Conservation (phyloP, 306 rosid genomes). For the Cicer chorassanicum region DNA sequence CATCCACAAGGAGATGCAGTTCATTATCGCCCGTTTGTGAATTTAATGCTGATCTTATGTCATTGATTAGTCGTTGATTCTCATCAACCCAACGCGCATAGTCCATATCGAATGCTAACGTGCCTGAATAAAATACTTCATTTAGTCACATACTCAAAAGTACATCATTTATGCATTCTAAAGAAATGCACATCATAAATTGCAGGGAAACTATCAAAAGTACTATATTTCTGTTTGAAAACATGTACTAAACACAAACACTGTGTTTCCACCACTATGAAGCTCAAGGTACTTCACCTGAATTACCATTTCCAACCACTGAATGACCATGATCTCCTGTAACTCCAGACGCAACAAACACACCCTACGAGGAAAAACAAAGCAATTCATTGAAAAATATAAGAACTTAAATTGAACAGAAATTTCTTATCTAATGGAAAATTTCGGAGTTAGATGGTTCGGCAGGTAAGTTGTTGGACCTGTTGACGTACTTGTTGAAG, state of each 20-base stretch:
- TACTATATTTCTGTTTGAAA: not conserved
- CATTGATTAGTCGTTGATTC: conserved; percentile 68
- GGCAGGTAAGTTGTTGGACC: conserved; percentile 49
- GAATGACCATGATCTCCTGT: conserved; percentile 57
- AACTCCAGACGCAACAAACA: conserved; percentile 48
- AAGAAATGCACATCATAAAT: not conserved
- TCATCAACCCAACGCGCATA: conserved; percentile 79
- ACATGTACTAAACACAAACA: not conserved
- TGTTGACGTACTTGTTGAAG: conserved; percentile 76
- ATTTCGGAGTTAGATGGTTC: not conserved
- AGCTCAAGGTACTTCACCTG: not conserved
- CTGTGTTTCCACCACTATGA: not conserved
- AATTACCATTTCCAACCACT: conserved; percentile 61
- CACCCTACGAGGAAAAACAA: conserved; percentile 50
- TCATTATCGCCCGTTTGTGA: conserved; percentile 71
- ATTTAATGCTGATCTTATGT: conserved; percentile 66
- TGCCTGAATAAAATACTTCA: conserved; percentile 52
- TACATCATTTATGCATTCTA: not conserved
- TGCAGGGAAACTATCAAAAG: not conserved
- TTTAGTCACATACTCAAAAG: not conserved
- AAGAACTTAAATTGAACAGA: not conserved
- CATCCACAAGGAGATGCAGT: conserved; percentile 68
- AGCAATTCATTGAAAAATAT: conserved; percentile 13
- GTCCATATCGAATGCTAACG: conserved; percentile 72
- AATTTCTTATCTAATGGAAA: conserved; percentile 1